Base-by-base conservation (phyloP, 208 protist species). In the Crithidia fasciculata region DNA sequence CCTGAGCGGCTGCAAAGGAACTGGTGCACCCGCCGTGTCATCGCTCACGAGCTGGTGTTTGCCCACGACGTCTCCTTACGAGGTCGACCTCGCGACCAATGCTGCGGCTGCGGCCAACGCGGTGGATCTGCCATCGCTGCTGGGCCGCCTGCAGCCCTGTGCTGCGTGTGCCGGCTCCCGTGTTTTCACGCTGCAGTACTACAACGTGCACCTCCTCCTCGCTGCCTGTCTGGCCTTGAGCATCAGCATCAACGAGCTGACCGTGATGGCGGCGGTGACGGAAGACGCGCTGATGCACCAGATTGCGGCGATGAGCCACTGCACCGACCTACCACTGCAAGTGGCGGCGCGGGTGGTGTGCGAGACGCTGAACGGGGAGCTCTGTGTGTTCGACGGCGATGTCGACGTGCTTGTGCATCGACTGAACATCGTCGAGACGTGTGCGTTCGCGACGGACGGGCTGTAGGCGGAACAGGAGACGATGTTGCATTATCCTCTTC, bases 141-240 rank as follows among this genome's bases (percentile, higher is more conserved):
- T 59, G 56, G 53, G 16, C 6, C 64, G 40, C 57, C 47, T 56
- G 60, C 60, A 58, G 49, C 50, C 76, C 12, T 86, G 81, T 52
- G 28, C 55, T 6, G 72, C 63, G 18, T 87, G 83, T 39, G 8
- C 62, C 13, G 73, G 58, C 37, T 54, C 56, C 2, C 41, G 65
- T 16, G 71, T 84, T 0, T 87, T 87, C 28, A 62, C 77, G 28
- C 28, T 87, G 53, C 83, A 82, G 72, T 71, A 81, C 44, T 79
- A 75, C 69, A 87, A 84, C 59, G 76, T 82, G 15, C 83, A 84
- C 47, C 54, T 80, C 7, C 75, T 82, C 49, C 59, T 84, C 39
- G 65, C 75, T 8, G 83, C 83, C 9, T 69, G 76, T n/a, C 72
- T 87, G 16, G 69, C 81, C 5, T 71, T 87, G 6, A 84, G 79